A percentile compares a stretch with the other conserved stretches of the same genome.
Conservation (phyloP, 257 asterid genomes). For the Linderniella brevidens region DNA sequence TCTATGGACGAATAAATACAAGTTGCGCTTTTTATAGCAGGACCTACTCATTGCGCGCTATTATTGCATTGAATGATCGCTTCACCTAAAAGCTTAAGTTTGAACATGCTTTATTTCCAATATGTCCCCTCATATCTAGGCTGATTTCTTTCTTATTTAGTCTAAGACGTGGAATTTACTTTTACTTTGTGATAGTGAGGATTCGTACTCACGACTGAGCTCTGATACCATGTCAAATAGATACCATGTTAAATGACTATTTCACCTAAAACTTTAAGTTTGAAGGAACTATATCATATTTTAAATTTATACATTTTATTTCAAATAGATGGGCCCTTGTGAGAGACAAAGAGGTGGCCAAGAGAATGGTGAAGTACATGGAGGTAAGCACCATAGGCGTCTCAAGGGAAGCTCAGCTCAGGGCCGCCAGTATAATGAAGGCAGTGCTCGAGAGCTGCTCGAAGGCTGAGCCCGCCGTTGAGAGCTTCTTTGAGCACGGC, state of each 20-base stretch:
- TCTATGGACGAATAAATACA: background rate
- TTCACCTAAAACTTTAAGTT: too few species aligned
- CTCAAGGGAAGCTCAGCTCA: slow-evolving; percentile 67
- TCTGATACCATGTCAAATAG: too few species aligned
- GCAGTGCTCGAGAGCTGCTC: slow-evolving; percentile 41
- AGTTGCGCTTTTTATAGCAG: too few species aligned
- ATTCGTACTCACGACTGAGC: too few species aligned
- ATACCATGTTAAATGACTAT: too few species aligned
- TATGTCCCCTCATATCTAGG: background rate
- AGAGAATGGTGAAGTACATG: slow-evolving; percentile 55
- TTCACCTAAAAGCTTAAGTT: background rate
- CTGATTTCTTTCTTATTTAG: slow-evolving; percentile 2
- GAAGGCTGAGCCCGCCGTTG: slow-evolving; percentile 10
- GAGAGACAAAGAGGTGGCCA: slow-evolving; percentile 41
- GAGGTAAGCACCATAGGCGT: slow-evolving; percentile 73
- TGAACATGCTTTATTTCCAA: background rate
- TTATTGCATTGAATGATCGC: background rate
- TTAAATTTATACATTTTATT: too few species aligned
- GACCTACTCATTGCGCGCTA: too few species aligned
- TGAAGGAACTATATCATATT: too few species aligned
- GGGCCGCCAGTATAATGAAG: slow-evolving; percentile 50
- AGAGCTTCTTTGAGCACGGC: slow-evolving; percentile 37
- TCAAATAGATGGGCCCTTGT: slow-evolving; percentile 89
- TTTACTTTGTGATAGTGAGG: too few species aligned
- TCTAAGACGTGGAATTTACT: too few species aligned